Percentiles rank a stretch among this genome's conserved stretches.
These are phyloP conservation scores for Daldinia childiae DNA, from an alignment of 495 filamentous ascomycete species.

Conservation along the genomic window DNA sequence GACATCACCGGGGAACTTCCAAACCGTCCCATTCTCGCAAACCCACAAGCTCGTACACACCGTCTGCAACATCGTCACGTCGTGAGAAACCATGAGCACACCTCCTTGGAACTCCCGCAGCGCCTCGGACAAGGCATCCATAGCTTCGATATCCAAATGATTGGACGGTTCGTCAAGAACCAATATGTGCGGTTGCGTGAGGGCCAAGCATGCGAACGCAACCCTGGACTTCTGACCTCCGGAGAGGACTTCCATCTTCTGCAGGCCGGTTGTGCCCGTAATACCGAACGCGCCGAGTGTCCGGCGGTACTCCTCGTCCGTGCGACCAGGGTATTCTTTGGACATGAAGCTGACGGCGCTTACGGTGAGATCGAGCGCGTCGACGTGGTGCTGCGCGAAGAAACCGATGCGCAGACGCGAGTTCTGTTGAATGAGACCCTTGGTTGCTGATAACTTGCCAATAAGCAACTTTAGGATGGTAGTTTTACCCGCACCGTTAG, in stretches of 20 bases:
- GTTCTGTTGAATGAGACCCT: slow-evolving; percentile 85
- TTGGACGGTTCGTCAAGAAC: slow-evolving; percentile 99
- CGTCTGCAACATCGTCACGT: slow-evolving; percentile 97
- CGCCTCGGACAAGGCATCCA: slow-evolving; percentile 91
- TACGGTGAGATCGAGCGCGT: slow-evolving; percentile 88
- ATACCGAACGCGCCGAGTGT: slow-evolving; percentile 98
- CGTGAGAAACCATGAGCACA: slow-evolving; percentile 98
- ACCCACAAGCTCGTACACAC: slow-evolving; percentile 97
- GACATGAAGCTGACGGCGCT: slow-evolving; percentile 96
- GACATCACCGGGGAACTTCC: slow-evolving; percentile 94
- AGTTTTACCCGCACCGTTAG: slow-evolving; percentile 98
- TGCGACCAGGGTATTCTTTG: slow-evolving; percentile 86
- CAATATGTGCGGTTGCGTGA: slow-evolving; percentile 94
- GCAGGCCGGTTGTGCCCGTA: slow-evolving; percentile 94
- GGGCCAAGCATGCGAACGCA: slow-evolving; percentile 91
- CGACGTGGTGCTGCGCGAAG: slow-evolving; percentile 99
- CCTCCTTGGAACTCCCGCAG: slow-evolving; percentile 89
- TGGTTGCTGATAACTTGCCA: slow-evolving; percentile 78
- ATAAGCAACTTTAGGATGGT: slow-evolving; percentile 95
- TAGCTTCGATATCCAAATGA: slow-evolving; percentile 98
- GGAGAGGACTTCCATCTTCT: slow-evolving; percentile 93
- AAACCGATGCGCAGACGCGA: slow-evolving; percentile 89
- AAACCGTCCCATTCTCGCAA: slow-evolving; percentile 93
- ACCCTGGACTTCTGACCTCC: slow-evolving; percentile 99
- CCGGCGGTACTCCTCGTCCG: slow-evolving; percentile 95